A percentile compares a stretch with the other conserved stretches of the same genome.
Conservation (phyloP, 371 early-diverging fungal species). For the Actinomucor elegans region DNA sequence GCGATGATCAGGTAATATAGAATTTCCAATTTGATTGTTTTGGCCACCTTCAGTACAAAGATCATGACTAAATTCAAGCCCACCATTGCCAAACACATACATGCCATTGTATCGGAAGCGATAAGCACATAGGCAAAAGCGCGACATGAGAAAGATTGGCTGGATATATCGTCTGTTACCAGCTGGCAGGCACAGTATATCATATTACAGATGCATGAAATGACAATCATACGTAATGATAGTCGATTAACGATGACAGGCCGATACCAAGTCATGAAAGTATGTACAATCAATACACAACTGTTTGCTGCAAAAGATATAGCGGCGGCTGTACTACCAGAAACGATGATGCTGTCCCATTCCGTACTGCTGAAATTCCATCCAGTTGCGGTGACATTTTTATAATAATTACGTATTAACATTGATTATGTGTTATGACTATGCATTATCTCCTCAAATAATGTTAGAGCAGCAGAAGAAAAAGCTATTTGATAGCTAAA, state of each 20-base stretch:
- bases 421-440: too few relatives aligned
- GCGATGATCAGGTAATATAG: conserved; percentile 24
- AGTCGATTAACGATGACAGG: conserved; percentile 29
- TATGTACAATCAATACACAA: conserved; percentile 18
- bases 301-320: conserved; percentile 18
- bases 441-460: too few relatives aligned
- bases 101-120: conserved; percentile 29
- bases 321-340: conserved; percentile 7
- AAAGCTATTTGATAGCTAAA: too few relatives aligned
- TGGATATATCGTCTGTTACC: conserved; percentile 5
- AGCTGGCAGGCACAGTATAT: conserved; percentile 20
- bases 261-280: conserved; percentile 21
- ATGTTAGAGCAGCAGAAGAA: too few relatives aligned
- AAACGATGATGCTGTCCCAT: conserved; percentile 1
- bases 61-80: conserved; percentile 37
- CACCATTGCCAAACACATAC: conserved; percentile 34
- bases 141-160: conserved; percentile 10
- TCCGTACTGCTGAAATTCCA: not conserved
- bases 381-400: too few relatives aligned
- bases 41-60: conserved; percentile 24
- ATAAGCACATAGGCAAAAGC: conserved; percentile 18
- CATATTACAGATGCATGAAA: conserved; percentile 21
- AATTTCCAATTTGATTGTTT: conserved; percentile 27
- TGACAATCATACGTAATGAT: conserved; percentile 35
- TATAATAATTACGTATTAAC: too few relatives aligned